A percentile compares a stretch with the other conserved stretches of the same genome.
Conservation (phyloP, 225 moss, liverwort and hornwort species). For the Thuidium tamariscinum region DNA sequence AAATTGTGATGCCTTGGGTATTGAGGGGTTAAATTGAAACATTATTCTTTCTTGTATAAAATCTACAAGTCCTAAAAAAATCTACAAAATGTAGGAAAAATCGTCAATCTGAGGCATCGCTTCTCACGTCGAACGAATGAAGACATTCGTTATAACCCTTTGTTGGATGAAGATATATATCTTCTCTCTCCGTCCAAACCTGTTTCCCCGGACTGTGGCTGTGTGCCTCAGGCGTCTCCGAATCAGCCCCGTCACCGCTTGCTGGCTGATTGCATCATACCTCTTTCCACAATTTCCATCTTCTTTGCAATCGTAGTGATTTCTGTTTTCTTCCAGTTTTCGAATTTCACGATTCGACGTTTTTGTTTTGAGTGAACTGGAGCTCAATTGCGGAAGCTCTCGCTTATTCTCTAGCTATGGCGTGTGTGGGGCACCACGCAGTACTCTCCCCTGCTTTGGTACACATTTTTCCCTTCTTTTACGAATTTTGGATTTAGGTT, state of each 20-base stretch:
- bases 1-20: too few relatives aligned
- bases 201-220: background rate
- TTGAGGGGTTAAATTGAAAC: too few relatives aligned
- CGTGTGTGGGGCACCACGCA: background rate
- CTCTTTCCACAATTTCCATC: background rate
- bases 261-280: background rate
- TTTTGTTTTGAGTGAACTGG: background rate
- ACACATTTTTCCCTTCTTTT: background rate
- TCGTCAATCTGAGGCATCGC: too few relatives aligned
- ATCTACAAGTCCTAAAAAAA: background rate
- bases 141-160: background rate
- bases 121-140: background rate
- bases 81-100: background rate
- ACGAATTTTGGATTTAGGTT: background rate
- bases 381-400: background rate
- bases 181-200: background rate
- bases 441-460: constrained; percentile 13
- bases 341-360: background rate
- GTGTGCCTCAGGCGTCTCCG: background rate
- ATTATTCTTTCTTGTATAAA: background rate
- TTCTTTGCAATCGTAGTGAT: background rate
- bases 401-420: background rate
- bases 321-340: background rate
- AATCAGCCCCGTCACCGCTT: background rate
- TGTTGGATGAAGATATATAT: constrained; percentile 3